Base-by-base conservation (phyloP, 768 basidiomycete species). In the Cantharellus anzutake region DNA sequence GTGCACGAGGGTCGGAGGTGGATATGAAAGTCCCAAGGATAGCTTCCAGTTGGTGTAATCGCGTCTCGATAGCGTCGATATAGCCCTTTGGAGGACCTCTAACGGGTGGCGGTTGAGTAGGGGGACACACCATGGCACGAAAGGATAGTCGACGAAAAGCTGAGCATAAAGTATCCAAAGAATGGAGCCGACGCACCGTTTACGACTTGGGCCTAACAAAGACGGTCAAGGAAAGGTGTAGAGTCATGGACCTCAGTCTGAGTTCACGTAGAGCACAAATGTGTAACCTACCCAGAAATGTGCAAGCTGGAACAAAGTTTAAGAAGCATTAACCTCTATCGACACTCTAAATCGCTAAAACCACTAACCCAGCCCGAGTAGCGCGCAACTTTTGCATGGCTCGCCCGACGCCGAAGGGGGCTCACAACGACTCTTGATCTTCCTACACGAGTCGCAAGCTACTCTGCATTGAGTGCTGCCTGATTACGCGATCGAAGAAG, bases 51-150 rank as follows among this genome's bases (percentile, higher is more conserved):
- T 93, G 87, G 65, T 94, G 91, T 3, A 94, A 73, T 11, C 88
- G 80, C 11, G 86, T 85, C 71, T 94, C 90, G 65, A 94, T 90
- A 38, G 89, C 89, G 66, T 93, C 89, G 67, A 94, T 92, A 74
- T 94, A 94, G 1, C 90, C 90, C 67, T 88, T 89, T n/a, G 87
- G 86, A 2, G 86, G 85, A 2, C 89, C 89, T 64, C 89, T 64
- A 42, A 20, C 29, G 40, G 11, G 50, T 29, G 11, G 42, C 39
- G 34, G 11, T 35, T 41, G 5, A 5, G 37, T 7, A 14, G 34
- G 83, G 68, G n/a, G n/a, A n/a, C n/a, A n/a, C n/a, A n/a, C n/a
- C n/a, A n/a, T n/a, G n/a, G n/a, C n/a, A n/a, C 85, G 85, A 64
- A 83, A 78, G 7, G 84, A 86, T 4, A 84, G 84, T 2, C 83